These are phyloP conservation scores for Fusarium compactum DNA, from an alignment of 2,329 filamentous ascomycete genomes.

Conservation along the genomic window DNA sequence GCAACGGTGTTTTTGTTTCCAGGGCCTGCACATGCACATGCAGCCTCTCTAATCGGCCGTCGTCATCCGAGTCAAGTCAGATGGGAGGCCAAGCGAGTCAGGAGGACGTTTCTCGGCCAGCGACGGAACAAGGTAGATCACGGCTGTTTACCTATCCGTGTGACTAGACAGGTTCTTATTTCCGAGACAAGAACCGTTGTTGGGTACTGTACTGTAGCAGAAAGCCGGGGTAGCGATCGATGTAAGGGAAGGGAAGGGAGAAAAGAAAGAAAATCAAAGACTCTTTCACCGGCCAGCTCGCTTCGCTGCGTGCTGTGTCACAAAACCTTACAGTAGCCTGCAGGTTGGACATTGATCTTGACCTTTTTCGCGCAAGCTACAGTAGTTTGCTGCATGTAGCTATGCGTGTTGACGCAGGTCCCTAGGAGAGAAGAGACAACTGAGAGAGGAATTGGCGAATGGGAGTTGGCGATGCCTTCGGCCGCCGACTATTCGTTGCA, in stretches of 20 bases:
- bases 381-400: slow-evolving; percentile 34
- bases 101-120: slow-evolving; percentile 43
- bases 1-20: neutral
- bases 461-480: slow-evolving; percentile 23
- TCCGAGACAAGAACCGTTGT: slow-evolving; percentile 10
- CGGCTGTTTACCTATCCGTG: neutral
- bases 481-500: slow-evolving; percentile 7
- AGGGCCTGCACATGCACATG: slow-evolving; percentile 21
- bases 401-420: slow-evolving; percentile 45
- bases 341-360: slow-evolving; percentile 33
- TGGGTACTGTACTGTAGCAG: neutral
- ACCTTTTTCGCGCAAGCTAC: slow-evolving; percentile 36
- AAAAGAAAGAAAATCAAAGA: slow-evolving; percentile 32
- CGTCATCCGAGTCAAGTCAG: slow-evolving; percentile 49
- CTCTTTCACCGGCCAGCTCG: slow-evolving; percentile 23
- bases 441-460: slow-evolving; percentile 45
- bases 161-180: slow-evolving; percentile 18
- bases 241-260: neutral
- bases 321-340: slow-evolving; percentile 25
- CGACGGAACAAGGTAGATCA: slow-evolving; percentile 17
- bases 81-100: slow-evolving; percentile 45
- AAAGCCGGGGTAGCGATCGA: slow-evolving; percentile 14
- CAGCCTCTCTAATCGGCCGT: slow-evolving; percentile 29
- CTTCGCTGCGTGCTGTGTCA: slow-evolving; percentile 31
- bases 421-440: slow-evolving; percentile 49